Evolutionary conservation across 2,329 filamentous ascomycete genomes (phyloP), one percentile per base, ranked within the genome.

Genomic region (Cladophialophora bantiana): DNA sequence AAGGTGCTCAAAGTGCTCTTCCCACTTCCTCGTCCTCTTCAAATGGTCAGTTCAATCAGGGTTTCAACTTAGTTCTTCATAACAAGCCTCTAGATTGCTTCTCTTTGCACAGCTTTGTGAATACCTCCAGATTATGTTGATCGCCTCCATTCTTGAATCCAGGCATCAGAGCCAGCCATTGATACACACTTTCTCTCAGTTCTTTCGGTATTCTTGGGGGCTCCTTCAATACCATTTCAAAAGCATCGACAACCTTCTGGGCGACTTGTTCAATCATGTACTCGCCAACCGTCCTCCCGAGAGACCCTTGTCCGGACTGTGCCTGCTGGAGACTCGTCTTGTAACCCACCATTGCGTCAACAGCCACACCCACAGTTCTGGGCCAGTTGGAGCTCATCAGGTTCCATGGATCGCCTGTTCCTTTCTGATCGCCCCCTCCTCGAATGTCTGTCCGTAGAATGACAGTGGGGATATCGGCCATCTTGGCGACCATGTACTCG

Each of bases 111-210:
- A 73, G 31, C 48, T 72, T 68, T 7, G 56, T 7, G 34, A 73
- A 59, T 3, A 32, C 13, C 42, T 66, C 62, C 2, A 68, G 20
- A 58, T 71, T 69, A 12, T 52, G 18, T 38, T 66, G 45, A 32
- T 68, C 68, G 9, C 60, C 55, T n/a, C 62, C 59, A 13, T 62
- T 53, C 55, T 63, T 68, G 55, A 71, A 72, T 2, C 69, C 72
- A 7, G 72, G 71, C 72, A 73, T 73, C n/a, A 73, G 48, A 1
- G 69, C 71, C 40, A 73, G 55, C 72, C 72, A 73, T 32, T 72
- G 68, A 60, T 72, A 72, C 9, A 73, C 70, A 52, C 62, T 58
- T 59, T 60, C 63, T 58, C 72, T 71, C 54, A 70, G 53, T 53
- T 72, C 72, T 53, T 67, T 70, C 2, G 71, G 70, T 36, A 73